Conservation (phyloP, 73 alveolate species). For the Paramecium bursaria region DNA sequence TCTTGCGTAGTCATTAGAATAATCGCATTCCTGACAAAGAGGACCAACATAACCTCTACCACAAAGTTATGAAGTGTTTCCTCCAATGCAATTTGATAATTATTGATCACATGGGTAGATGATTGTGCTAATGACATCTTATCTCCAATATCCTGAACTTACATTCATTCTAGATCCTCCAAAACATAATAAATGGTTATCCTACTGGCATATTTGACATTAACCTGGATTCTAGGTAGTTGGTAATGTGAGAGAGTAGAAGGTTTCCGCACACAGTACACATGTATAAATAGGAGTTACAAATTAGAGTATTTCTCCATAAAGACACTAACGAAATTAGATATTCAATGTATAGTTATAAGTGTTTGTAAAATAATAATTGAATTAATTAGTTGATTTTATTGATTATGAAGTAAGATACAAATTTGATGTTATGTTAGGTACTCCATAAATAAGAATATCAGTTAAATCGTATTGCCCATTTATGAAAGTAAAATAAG, state of each 20-base stretch:
- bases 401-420: background rate
- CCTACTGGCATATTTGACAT: constrained; percentile 23
- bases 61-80: background rate
- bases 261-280: background rate
- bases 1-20: constrained; percentile 17
- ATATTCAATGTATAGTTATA: constrained; percentile 18
- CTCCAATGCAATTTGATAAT: constrained; percentile 24
- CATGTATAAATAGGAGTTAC: constrained; percentile 13
- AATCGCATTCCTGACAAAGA: constrained; percentile 51
- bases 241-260: constrained; percentile 28
- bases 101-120: constrained; percentile 13
- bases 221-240: background rate
- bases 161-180: constrained; percentile 53
- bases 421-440: background rate
- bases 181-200: background rate
- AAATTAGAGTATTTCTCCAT: constrained; percentile 28
- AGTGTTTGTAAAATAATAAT: background rate
- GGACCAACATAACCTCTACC: constrained; percentile 34
- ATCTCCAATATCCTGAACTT: constrained; percentile 21
- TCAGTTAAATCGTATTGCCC: background rate
- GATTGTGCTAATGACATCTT: background rate
- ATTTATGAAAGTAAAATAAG: no score
- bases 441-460: background rate
- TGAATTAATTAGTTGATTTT: constrained; percentile 8
- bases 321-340: background rate